These are phyloP conservation scores for Agrocybe praecox DNA, from an alignment of 768 basidiomycete genomes.

Conservation along the genomic window DNA sequence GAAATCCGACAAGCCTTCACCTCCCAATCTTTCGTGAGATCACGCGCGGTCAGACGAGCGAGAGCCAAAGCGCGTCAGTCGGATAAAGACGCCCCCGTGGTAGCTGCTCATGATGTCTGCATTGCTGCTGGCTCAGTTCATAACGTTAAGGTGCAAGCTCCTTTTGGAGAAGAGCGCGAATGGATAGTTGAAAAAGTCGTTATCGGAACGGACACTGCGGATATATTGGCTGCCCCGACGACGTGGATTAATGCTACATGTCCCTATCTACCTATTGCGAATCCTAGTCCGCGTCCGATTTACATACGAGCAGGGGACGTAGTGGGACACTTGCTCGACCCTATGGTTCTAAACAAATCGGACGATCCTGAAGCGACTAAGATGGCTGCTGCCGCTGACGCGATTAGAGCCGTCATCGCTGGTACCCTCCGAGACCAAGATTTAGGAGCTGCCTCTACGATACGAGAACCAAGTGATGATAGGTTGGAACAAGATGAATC, in stretches of 20 bases:
- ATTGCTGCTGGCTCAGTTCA: too few relatives aligned
- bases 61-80: too few relatives aligned
- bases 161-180: too few relatives aligned
- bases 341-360: not conserved
- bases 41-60: too few relatives aligned
- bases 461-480: not conserved
- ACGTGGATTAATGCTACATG: slow-evolving; percentile 5
- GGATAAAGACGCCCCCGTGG: too few relatives aligned
- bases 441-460: not conserved
- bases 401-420: not conserved
- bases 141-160: too few relatives aligned
- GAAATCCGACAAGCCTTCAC: slow-evolving; percentile 13
- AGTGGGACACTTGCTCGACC: slow-evolving; percentile 8
- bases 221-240: slow-evolving; percentile 8
- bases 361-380: not conserved
- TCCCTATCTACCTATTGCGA: slow-evolving; percentile 10
- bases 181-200: too few relatives aligned
- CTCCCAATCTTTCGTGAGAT: slow-evolving; percentile 3
- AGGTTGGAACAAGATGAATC: slow-evolving; percentile 3
- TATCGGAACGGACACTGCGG: too few relatives aligned
- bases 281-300: slow-evolving; percentile 1
- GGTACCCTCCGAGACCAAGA: slow-evolving; percentile 6
- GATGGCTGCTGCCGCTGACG: slow-evolving; percentile 3
- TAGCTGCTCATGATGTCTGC: too few relatives aligned
- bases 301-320: slow-evolving; percentile 12